Base-by-base conservation (phyloP, 2,329 filamentous ascomycete species). In the Thielaviopsis euricoi region DNA sequence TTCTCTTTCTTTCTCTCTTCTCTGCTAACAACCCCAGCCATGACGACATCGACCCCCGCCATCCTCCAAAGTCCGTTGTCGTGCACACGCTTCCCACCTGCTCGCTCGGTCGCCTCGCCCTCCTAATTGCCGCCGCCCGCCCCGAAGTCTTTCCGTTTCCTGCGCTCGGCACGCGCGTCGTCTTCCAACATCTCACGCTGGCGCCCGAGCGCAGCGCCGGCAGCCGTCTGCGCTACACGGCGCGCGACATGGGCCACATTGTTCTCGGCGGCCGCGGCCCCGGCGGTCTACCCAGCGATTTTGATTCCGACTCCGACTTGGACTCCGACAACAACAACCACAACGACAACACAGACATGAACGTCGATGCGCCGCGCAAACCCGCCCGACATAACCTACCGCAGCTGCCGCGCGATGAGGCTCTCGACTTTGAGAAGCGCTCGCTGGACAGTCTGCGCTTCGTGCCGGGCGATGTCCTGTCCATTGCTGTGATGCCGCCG, bases 61-160 rank as follows among this genome's bases (percentile, higher is more conserved):
- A 73, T 58, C 76, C 87, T 22, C 81, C 84, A 55, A 73, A 83
- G 7, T 80, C 86, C 67, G 75, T 95, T 25, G 79, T 87, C 61
- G 83, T 96, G 65, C 90, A 96, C 75, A 90, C 89, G 59, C 95
- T 89, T 86, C 78, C 82, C 58, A 82, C 80, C 65, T 91, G 87
- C 71, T 89, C 86, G 2, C 78, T 97, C 23, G 76, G 79, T 63
- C 89, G 96, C 69, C 81, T 97, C 40, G 83, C 86, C 22, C 81
- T 87, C 58, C 83, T 91, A 57, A 78, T 97, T 58, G 79, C 81
- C 53, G 79, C 80, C 55, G 78, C 85, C 1, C 75, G 69, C 53
- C 85, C 87, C 0, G 71, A 75, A 1, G 72, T 89, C 21, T 78
- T 95, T 2, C 88, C 89, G 0, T 74, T 77, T 43, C 87, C 87